These are phyloP conservation scores for Intubia oerlemansii DNA, from an alignment of 2,329 filamentous ascomycete species.

Conservation along the genomic window DNA sequence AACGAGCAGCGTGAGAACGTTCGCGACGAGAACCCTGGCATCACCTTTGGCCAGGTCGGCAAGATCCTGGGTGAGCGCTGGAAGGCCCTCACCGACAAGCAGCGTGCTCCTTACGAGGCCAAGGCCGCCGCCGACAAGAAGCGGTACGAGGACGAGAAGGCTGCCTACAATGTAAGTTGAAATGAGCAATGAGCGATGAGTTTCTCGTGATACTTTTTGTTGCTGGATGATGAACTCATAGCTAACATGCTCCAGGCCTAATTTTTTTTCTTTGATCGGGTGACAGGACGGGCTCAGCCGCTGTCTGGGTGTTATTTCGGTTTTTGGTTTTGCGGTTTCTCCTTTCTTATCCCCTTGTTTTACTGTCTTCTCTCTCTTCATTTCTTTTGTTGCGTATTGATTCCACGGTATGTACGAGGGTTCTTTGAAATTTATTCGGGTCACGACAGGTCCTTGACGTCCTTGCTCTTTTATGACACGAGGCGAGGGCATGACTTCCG, in stretches of 20 bases:
- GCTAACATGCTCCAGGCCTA: conserved; percentile 2
- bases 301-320: conserved; percentile 1
- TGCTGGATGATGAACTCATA: neutral
- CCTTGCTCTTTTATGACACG: too few relatives aligned
- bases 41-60: conserved; percentile 93
- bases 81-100: conserved; percentile 90
- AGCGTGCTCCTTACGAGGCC: conserved; percentile 82
- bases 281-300: too few relatives aligned
- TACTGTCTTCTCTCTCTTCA: conserved; percentile 1
- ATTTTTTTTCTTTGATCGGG: too few relatives aligned
- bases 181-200: too few relatives aligned
- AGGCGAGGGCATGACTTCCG: too few relatives aligned
- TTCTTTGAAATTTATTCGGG: conserved; percentile 6
- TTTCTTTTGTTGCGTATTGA: conserved; percentile 1
- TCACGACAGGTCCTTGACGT: too few relatives aligned
- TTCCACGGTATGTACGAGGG: conserved; percentile 9
- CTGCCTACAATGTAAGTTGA: conserved; percentile 49
- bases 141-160: conserved; percentile 97
- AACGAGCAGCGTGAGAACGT: conserved; percentile 98
- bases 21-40: conserved; percentile 92
- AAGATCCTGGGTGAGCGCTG: conserved; percentile 96
- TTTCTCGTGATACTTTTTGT: conserved; percentile 6
- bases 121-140: conserved; percentile 98
- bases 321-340: conserved; percentile 1
- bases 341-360: conserved; percentile 2